Evolutionary conservation across 192 early-diverging fungal genomes (phyloP).

Genomic region (Coemansia sp.): DNA sequence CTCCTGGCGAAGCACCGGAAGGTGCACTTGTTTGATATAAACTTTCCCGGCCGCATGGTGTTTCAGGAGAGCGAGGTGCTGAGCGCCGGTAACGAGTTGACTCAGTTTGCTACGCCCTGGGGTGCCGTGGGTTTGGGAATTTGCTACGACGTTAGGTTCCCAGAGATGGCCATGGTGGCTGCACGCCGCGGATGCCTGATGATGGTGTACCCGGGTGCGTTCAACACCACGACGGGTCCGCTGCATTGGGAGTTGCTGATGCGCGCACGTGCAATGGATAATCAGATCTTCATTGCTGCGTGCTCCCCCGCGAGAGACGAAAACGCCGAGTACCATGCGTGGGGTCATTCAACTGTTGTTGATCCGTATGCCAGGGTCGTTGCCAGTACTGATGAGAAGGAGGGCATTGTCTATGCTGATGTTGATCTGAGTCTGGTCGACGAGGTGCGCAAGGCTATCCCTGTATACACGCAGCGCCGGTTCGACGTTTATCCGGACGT

Average conservation of each 20-base stretch:
- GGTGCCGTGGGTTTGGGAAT: constrained; percentile 91
- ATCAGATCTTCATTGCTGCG: constrained; percentile 88
- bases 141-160: constrained; percentile 97
- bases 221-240: constrained; percentile 95
- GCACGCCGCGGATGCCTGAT: constrained; percentile 78
- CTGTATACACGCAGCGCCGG: constrained; percentile 75
- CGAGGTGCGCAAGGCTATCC: constrained; percentile 69
- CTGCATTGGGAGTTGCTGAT: constrained; percentile 92
- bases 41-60: constrained; percentile 86
- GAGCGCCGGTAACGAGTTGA: constrained; percentile 69
- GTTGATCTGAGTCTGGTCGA: constrained; percentile 60
- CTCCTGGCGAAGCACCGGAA: constrained; percentile 73
- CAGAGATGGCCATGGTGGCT: constrained; percentile 93
- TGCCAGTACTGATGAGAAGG: constrained; percentile 70
- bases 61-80: constrained; percentile 91
- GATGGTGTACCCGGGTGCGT: constrained; percentile 97
- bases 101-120: constrained; percentile 75
- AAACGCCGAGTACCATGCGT: constrained; percentile 77
- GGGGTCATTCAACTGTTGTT: constrained; percentile 91
- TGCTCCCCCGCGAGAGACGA: constrained; percentile 92
- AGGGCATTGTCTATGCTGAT: constrained; percentile 80
- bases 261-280: constrained; percentile 86
- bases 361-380: constrained; percentile 76
- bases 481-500: constrained; percentile 92
- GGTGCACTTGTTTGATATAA: constrained; percentile 95